Conservation (phyloP, 2,329 filamentous ascomycete species). For the Xylaria sp. region DNA sequence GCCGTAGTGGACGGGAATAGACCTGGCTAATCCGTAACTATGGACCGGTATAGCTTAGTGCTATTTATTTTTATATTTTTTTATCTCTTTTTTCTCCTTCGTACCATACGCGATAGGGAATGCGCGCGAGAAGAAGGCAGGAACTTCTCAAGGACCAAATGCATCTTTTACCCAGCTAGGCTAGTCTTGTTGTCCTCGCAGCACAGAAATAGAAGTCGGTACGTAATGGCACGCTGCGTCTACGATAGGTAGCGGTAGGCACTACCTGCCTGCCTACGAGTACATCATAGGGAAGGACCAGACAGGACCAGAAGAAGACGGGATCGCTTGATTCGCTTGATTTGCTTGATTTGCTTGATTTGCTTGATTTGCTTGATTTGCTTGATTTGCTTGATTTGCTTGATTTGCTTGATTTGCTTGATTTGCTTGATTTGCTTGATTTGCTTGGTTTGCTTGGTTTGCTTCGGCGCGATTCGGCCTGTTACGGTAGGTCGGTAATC, state of each 20-base stretch:
- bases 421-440: neutral
- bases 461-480: conserved; percentile 1
- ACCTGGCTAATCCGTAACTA: neutral
- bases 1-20: neutral
- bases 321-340: neutral
- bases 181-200: neutral
- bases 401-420: neutral
- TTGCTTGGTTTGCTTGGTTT: too few relatives aligned
- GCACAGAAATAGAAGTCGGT: neutral
- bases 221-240: too few relatives aligned
- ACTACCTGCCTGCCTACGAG: too few relatives aligned
- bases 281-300: neutral
- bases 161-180: neutral
- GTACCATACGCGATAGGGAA: too few relatives aligned
- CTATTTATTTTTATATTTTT: too few relatives aligned
- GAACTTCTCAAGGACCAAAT: neutral
- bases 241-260: too few relatives aligned
- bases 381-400: neutral
- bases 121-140: too few relatives aligned
- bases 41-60: neutral
- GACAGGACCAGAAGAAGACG: neutral
- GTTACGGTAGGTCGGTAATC: neutral
- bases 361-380: neutral
- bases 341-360: neutral
- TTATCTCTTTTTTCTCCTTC: too few relatives aligned